These are phyloP conservation scores for Fonsecaea multimorphosa DNA, from an alignment of 2,329 filamentous ascomycete species.

Conservation along the genomic window DNA sequence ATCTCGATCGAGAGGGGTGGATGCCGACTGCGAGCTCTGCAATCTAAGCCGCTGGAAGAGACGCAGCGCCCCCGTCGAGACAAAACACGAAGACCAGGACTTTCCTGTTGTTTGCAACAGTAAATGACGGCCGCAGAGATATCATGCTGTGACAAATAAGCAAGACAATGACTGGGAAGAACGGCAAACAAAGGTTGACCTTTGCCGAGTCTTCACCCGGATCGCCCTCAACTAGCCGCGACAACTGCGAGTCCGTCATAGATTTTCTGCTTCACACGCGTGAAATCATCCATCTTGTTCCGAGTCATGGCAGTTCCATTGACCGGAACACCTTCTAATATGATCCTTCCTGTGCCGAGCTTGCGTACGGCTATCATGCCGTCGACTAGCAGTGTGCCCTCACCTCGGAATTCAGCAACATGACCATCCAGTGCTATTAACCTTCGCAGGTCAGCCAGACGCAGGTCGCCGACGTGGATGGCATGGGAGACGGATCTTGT, in stretches of 20 bases:
- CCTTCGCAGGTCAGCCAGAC: constrained; percentile 84
- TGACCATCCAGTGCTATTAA: constrained; percentile 83
- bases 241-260: constrained; percentile 95
- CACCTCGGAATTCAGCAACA: constrained; percentile 88
- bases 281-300: constrained; percentile 71
- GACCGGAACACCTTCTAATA: constrained; percentile 78
- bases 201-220: background rate
- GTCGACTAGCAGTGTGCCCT: constrained; percentile 89
- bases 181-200: constrained; percentile 10
- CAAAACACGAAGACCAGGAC: background rate
- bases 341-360: constrained; percentile 82
- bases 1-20: background rate
- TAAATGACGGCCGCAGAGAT: background rate
- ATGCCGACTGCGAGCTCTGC: background rate
- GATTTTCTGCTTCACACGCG: constrained; percentile 86
- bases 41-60: background rate
- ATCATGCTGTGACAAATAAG: background rate
- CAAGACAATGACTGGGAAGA: constrained; percentile 3
- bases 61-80: background rate
- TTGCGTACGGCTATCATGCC: constrained; percentile 87
- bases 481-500: constrained; percentile 80
- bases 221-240: constrained; percentile 64
- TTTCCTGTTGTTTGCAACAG: background rate
- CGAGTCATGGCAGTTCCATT: constrained; percentile 52
- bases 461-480: constrained; percentile 90